Percentiles rank a stretch among this genome's conserved stretches.
phyloP scores from a whole-genome alignment of 1,284 basidiomycete species.

The Moniliophthora roreri region DNA sequence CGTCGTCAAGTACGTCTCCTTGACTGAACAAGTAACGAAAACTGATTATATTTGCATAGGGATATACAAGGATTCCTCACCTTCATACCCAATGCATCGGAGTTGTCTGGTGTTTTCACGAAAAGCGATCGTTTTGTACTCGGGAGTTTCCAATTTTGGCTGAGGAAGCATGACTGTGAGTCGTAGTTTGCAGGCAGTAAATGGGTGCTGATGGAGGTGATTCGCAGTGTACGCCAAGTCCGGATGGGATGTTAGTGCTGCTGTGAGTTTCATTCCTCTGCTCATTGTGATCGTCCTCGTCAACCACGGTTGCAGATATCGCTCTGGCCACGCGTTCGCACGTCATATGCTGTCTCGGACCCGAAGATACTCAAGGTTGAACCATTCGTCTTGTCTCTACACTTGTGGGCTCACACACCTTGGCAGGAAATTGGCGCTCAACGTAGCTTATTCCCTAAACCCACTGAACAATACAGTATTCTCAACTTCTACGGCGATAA shows the following conservation, averaged over 20 bases:
- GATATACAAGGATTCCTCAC: background rate
- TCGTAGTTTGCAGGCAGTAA: background rate
- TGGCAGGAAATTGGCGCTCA: background rate
- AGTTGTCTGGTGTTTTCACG: background rate
- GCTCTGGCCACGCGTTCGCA: background rate
- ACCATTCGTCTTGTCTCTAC: background rate
- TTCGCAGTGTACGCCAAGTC: background rate
- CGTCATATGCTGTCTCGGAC: background rate
- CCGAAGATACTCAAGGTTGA: background rate
- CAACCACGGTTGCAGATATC: background rate
- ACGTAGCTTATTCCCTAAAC: too few species aligned
- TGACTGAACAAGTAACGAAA: too few species aligned
- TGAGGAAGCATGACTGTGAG: constrained; percentile 5
- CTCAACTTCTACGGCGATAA: too few species aligned
- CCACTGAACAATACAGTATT: too few species aligned
- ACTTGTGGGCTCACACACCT: background rate
- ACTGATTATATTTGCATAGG: too few species aligned
- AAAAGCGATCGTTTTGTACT: background rate
- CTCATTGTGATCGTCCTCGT: background rate
- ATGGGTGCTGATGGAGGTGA: background rate
- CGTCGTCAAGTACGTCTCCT: too few species aligned
- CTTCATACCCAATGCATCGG: background rate
- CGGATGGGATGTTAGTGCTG: constrained; percentile 5
- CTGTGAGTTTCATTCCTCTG: background rate
- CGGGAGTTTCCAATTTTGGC: constrained; percentile 3